A percentile compares a stretch with the other conserved stretches of the same genome.
These are phyloP conservation scores for Phytophthora foliorum DNA, from an alignment of 352 stramenopile species.

Conservation along the genomic window DNA sequence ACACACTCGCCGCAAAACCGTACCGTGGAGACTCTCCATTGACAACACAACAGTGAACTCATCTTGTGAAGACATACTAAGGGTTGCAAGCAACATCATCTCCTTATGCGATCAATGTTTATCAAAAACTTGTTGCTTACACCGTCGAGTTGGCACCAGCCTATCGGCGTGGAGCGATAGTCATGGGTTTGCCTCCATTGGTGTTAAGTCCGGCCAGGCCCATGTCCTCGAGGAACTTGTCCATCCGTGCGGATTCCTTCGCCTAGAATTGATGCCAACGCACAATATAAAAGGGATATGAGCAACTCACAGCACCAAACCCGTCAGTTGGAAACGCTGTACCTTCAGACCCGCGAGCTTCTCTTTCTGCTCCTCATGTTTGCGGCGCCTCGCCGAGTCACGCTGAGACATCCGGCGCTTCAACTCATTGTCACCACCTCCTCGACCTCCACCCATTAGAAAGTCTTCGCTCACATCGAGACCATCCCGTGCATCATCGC, in stretches of 20 bases:
- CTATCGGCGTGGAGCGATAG: conserved; percentile 59
- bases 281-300: not conserved
- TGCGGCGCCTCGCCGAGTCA: conserved; percentile 45
- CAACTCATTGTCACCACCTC: conserved; percentile 36
- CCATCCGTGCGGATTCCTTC: conserved; percentile 77
- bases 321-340: not conserved
- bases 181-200: conserved; percentile 50
- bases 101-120: too few relatives aligned
- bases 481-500: conserved; percentile 69
- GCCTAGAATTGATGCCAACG: conserved; percentile 40
- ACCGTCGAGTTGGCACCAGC: too few relatives aligned
- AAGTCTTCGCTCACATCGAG: conserved; percentile 78
- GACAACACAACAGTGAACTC: too few relatives aligned
- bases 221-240: conserved; percentile 83
- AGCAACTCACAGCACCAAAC: conserved; percentile 1
- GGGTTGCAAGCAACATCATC: too few relatives aligned
- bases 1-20: too few relatives aligned
- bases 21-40: too few relatives aligned
- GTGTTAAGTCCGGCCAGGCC: conserved; percentile 50
- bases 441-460: conserved; percentile 57
- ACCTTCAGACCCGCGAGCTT: conserved; percentile 55
- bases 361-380: conserved; percentile 50
- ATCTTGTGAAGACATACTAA: too few relatives aligned
- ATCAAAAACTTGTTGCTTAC: too few relatives aligned
- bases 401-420: conserved; percentile 54